Conservation (phyloP, 1,139 yeast genomes). For the Torulaspora globosa region DNA sequence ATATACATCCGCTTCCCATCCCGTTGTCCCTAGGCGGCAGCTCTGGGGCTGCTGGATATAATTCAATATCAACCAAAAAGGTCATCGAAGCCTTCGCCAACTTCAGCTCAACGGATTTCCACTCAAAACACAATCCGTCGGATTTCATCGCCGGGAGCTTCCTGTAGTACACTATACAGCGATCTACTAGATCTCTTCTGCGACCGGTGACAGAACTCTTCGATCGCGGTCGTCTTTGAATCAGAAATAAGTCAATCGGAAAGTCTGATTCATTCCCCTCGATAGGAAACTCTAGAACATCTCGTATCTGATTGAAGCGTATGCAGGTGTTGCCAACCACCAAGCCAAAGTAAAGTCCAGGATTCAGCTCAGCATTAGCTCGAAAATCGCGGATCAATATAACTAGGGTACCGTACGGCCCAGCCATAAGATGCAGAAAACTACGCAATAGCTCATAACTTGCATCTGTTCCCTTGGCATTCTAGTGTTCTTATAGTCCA, state of each 20-base stretch:
- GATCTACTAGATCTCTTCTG: slow-evolving; percentile 15
- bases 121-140: slow-evolving; percentile 10
- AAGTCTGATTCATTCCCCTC: slow-evolving; percentile 1
- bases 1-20: neutral
- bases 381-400: slow-evolving; percentile 7
- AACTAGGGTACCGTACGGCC: slow-evolving; percentile 13
- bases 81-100: slow-evolving; percentile 5
- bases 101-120: slow-evolving; percentile 13
- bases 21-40: slow-evolving; percentile 4
- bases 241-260: slow-evolving; percentile 11
- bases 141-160: neutral
- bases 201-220: slow-evolving; percentile 8
- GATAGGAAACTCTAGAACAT: slow-evolving; percentile 7
- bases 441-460: neutral
- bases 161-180: neutral
- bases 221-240: slow-evolving; percentile 11
- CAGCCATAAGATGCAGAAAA: slow-evolving; percentile 6
- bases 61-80: slow-evolving; percentile 18
- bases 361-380: slow-evolving; percentile 1
- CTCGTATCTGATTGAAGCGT: slow-evolving; percentile 9
- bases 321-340: slow-evolving; percentile 11
- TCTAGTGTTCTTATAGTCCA: neutral
- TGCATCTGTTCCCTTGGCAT: neutral
- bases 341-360: slow-evolving; percentile 12
- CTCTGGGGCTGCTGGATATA: slow-evolving; percentile 15